Evolutionary conservation across 73 alveolate genomes (phyloP), one percentile per base, ranked within the genome.

Genomic region (Tetrahymena borealis): DNA sequence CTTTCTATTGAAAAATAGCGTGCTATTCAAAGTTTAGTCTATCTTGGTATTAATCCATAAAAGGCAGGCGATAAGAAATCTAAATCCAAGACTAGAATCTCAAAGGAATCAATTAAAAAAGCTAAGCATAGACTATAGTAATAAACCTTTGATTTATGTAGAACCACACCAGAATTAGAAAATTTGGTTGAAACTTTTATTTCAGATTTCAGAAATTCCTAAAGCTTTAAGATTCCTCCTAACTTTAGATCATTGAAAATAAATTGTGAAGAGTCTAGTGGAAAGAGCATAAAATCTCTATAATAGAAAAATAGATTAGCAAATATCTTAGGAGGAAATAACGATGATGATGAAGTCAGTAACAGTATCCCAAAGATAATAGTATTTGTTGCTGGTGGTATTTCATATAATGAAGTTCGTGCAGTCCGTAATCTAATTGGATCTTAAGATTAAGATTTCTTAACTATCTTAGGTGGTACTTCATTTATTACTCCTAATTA

Each of bases 161-260:
- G 95, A 93, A 93, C 90, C 15, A 93, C 95, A 32, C 95, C 95
- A 31, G 77, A 39, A 9, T 36, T 93, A 31, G 95, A 93, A 42
- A 85, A 90, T n/a, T 85, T 93, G 39, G 90, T 93, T 8, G 95
- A 93, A 41, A 28, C 90, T 15, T 93, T 39, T 18, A 85, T 93
- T 90, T 91, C 90, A 28, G 91, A 93, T 93, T 78, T 41, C 91
- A 93, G 78, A 85, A 93, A 40, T 79, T 24, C 85, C 10, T 60
- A 60, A n/a, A n/a, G 11, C 85, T 60, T 60, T 60, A 60, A 60
- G 28, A 60, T 60, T n/a, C 95, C 95, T 32, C 36, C 36, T 11
- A 93, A 93, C 35, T 93, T 93, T 16, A 92, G 79, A 35, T 39
- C 93, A 15, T 9, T 93, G 0, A 93, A 60, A 20, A 39, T 93